Base-by-base conservation (phyloP, 129 eudicot species). In the Logfia minima region DNA sequence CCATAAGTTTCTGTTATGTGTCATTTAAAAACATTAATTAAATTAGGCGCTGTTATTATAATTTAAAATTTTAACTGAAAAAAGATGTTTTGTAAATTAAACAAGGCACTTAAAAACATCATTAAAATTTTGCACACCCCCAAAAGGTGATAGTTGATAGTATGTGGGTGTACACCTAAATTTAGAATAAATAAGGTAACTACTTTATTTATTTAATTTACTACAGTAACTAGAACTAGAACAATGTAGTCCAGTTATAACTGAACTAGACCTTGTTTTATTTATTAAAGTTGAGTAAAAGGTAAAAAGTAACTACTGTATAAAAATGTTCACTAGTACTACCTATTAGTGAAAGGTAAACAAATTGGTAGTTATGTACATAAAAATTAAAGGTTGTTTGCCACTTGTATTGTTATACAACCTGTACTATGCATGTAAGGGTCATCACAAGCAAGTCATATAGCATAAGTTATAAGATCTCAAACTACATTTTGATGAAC, bases 121-220 rank as follows among this genome's bases (percentile, higher is more conserved):
- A n/a, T n/a, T n/a, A n/a, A n/a, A n/a, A n/a, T n/a, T n/a, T n/a
- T n/a, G n/a, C n/a, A n/a, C n/a, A n/a, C n/a, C n/a, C 32, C 56
- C n/a, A 75, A 43, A 75, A 53, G 35, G 35, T 18, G 72, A 76
- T 48, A 28, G 51, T 21, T 29, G 80, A 65, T 65, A 45, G 72
- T 63, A 64, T 5, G 72, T 29, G 79, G 72, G 72, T 13, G 43
- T 64, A 75, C 51, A 75, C 59, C 71, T 65, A 66, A 60, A 74
- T 74, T 61, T 74, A 74, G 78, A 48, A 7, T 64, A 62, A 31
- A 43, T 26, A 72, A 16, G 10, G 76, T 6, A 43, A 75, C 63
- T 8, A 53, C 72, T 63, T 75, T 11, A 2, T 10, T 10, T 43
- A 8, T 43, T 43, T 43, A 8, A 14, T 75, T 64, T 28, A 2